Percentiles rank a stretch among this genome's conserved stretches.
These are phyloP conservation scores for Solanum ossicruentum DNA, from an alignment of 257 asterid genomes.

Conservation along the genomic window DNA sequence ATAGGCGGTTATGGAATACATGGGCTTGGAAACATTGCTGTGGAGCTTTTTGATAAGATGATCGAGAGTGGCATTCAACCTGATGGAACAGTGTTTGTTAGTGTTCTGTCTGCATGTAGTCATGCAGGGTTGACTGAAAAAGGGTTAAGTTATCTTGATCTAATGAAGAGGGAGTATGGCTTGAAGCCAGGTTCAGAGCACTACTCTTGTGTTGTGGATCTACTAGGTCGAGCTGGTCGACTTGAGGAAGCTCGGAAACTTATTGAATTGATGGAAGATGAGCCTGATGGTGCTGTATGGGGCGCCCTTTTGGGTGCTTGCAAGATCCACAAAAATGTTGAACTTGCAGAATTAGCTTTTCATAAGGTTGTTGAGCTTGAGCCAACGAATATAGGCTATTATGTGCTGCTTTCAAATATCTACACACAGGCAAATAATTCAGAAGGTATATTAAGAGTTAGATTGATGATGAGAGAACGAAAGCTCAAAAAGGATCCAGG, in stretches of 20 bases:
- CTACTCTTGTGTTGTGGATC: constrained; percentile 78
- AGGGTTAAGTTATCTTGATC: constrained; percentile 54
- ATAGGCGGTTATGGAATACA: constrained; percentile 86
- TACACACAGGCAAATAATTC: constrained; percentile 34
- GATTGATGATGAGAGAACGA: constrained; percentile 65
- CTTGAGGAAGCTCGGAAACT: constrained; percentile 44
- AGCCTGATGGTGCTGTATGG: constrained; percentile 95
- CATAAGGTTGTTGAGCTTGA: constrained; percentile 56
- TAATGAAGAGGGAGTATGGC: constrained; percentile 45
- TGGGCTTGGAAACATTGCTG: constrained; percentile 57
- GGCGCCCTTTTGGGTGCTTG: constrained; percentile 93
- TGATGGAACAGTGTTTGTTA: constrained; percentile 58
- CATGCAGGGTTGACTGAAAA: constrained; percentile 69
- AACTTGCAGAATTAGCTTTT: constrained; percentile 71
- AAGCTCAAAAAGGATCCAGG: constrained; percentile 78
- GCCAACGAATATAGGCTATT: constrained; percentile 70
- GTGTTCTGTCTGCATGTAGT: constrained; percentile 71
- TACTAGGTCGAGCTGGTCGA: constrained; percentile 77
- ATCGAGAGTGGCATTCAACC: constrained; percentile 40
- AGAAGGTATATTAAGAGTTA: constrained; percentile 49
- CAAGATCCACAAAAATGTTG: constrained; percentile 69
- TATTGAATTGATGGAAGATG: constrained; percentile 45
- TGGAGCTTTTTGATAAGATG: constrained; percentile 71
- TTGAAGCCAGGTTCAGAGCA: constrained; percentile 54
- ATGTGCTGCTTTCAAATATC: constrained; percentile 61